A percentile compares a stretch with the other conserved stretches of the same genome.
These are phyloP conservation scores for Stephania cephalantha DNA, from an alignment of 164 flowering plant genomes.

Conservation along the genomic window DNA sequence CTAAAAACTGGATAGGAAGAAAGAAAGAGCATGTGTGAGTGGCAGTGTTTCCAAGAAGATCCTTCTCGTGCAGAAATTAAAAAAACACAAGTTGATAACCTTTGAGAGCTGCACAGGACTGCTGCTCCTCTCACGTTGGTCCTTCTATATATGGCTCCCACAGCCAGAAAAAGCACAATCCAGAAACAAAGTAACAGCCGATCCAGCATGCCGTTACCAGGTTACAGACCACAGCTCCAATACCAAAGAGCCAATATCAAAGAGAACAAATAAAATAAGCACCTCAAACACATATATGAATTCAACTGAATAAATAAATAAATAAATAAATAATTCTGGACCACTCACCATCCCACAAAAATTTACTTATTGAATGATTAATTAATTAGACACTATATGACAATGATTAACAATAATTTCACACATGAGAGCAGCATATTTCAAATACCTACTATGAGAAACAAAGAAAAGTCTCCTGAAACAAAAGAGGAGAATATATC, in stretches of 20 bases:
- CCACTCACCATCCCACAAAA: background rate
- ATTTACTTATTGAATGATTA: background rate
- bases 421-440: background rate
- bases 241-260: constrained; percentile 74
- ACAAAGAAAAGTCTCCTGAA: background rate
- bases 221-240: constrained; percentile 96
- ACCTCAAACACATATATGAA: constrained; percentile 22
- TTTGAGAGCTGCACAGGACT: constrained; percentile 96
- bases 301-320: background rate
- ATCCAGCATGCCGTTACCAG: constrained; percentile 52
- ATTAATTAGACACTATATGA: background rate
- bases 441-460: background rate
- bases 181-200: constrained; percentile 56
- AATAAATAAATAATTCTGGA: background rate
- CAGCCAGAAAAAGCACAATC: constrained; percentile 55
- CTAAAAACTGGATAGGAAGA: constrained; percentile 60
- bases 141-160: constrained; percentile 81
- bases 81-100: constrained; percentile 31
- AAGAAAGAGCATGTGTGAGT: background rate
- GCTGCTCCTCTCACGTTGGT: constrained; percentile 53
- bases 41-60: background rate
- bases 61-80: too few species aligned
- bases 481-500: background rate
- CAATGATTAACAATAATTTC: background rate
- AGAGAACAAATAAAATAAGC: constrained; percentile 73